Conservation (phyloP, 345 rosid species). For the Salix purpurea region DNA sequence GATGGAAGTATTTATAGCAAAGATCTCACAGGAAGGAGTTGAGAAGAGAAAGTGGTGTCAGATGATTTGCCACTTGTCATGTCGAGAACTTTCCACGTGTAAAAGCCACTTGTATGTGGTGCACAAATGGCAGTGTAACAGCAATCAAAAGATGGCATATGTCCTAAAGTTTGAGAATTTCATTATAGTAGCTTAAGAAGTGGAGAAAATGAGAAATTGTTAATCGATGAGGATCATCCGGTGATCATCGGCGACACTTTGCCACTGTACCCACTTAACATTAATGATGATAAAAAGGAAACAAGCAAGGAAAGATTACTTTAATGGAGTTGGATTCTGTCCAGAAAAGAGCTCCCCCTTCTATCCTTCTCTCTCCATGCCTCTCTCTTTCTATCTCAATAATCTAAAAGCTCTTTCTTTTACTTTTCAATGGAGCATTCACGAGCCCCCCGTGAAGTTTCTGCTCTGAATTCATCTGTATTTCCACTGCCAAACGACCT, state of each 20-base stretch:
- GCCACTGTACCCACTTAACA: constrained; percentile 26
- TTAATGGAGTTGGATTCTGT: constrained; percentile 19
- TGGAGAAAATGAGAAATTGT: not conserved
- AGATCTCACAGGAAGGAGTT: not conserved
- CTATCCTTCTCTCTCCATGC: not conserved
- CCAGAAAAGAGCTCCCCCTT: constrained; percentile 6
- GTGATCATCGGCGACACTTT: not conserved
- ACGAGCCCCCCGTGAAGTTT: constrained; percentile 79
- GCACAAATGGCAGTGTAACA: not conserved
- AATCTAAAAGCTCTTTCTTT: constrained; percentile 12
- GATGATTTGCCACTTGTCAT: constrained; percentile 1
- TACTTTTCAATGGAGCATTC: constrained; percentile 64
- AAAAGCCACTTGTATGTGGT: not conserved
- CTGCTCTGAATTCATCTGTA: constrained; percentile 56
- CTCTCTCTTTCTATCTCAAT: not conserved
- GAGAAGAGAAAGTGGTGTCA: not conserved
- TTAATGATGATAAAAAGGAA: constrained; percentile 22
- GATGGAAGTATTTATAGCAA: not conserved
- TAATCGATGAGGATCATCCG: not conserved
- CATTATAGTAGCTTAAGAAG: not conserved
- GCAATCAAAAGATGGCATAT: not conserved
- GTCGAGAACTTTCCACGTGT: not conserved
- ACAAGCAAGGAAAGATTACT: no score
- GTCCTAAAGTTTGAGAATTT: not conserved
- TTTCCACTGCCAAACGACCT: constrained; percentile 43